Evolutionary conservation across 2,329 filamentous ascomycete genomes (phyloP).

Genomic region (Alternaria incomplexa): DNA sequence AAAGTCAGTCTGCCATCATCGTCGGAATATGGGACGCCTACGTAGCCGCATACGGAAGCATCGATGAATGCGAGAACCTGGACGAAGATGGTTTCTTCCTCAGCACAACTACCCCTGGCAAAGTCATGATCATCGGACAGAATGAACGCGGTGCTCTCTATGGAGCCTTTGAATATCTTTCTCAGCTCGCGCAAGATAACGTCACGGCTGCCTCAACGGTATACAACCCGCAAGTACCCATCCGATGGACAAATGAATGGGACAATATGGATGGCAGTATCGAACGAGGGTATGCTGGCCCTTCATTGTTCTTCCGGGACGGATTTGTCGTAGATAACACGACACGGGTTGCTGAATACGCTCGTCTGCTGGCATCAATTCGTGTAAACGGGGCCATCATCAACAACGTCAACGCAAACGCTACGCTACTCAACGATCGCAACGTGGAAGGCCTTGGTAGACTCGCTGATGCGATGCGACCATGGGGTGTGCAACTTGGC

Average conservation of each 20-base stretch:
- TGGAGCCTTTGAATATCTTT: constrained; percentile 72
- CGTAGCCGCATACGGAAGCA: constrained; percentile 42
- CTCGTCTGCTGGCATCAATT: constrained; percentile 69
- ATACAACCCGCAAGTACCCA: constrained; percentile 64
- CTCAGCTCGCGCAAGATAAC: constrained; percentile 66
- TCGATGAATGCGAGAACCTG: constrained; percentile 50
- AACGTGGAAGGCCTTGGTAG: constrained; percentile 68
- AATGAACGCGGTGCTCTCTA: constrained; percentile 73
- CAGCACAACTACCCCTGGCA: constrained; percentile 50
- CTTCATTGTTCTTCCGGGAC: constrained; percentile 71
- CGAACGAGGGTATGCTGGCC: constrained; percentile 71
- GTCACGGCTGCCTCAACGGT: constrained; percentile 56
- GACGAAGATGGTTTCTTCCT: constrained; percentile 68
- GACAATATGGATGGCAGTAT: constrained; percentile 73
- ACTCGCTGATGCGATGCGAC: constrained; percentile 70
- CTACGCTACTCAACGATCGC: constrained; percentile 58
- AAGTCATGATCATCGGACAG: constrained; percentile 66
- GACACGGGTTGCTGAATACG: constrained; percentile 66
- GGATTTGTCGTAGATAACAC: constrained; percentile 64
- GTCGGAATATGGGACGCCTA: constrained; percentile 59
- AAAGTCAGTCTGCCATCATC: constrained; percentile 48
- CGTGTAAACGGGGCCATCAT: constrained; percentile 70
- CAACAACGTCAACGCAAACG: constrained; percentile 76
- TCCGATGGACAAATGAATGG: constrained; percentile 77
- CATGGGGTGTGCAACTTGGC: constrained; percentile 70